phyloP scores from a whole-genome alignment of 192 early-diverging fungal genomes.

The Geosiphon pyriformis region DNA sequence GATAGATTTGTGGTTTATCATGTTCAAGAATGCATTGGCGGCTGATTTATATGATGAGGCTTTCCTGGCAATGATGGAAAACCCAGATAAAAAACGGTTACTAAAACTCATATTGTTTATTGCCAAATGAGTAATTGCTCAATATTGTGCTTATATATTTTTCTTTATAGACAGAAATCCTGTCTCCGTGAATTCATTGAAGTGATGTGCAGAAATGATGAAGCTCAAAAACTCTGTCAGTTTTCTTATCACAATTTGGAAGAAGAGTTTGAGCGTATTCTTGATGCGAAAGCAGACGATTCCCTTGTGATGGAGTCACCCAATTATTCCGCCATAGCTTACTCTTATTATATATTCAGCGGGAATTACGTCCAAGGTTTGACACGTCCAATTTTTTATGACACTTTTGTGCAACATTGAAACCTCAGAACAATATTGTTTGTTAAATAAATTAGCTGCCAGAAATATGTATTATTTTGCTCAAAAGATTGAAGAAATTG shows the following conservation, averaged over 20 bases:
- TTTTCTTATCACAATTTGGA: neutral
- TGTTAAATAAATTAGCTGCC: neutral
- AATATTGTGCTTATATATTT: too few relatives aligned
- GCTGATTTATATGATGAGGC: neutral
- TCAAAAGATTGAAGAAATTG: neutral
- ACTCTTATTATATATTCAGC: neutral
- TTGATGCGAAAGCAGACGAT: neutral
- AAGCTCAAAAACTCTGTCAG: neutral
- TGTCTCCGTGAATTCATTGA: neutral
- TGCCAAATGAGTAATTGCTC: too few relatives aligned
- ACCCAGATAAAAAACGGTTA: neutral
- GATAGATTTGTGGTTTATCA: neutral
- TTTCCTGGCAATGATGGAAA: neutral
- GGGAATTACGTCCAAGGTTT: neutral
- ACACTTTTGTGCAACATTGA: too few relatives aligned
- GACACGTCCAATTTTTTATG: too few relatives aligned
- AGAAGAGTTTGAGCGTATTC: neutral
- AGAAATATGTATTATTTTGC: constrained; percentile 1
- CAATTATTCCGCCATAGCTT: neutral
- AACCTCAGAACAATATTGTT: too few relatives aligned
- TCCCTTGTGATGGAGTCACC: neutral
- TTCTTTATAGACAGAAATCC: neutral
- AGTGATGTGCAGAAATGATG: neutral
- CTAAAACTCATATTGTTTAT: too few relatives aligned
- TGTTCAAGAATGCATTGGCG: neutral